phyloP scores from a whole-genome alignment of 2,329 filamentous ascomycete genomes.

The Talaromyces verruculosus region DNA sequence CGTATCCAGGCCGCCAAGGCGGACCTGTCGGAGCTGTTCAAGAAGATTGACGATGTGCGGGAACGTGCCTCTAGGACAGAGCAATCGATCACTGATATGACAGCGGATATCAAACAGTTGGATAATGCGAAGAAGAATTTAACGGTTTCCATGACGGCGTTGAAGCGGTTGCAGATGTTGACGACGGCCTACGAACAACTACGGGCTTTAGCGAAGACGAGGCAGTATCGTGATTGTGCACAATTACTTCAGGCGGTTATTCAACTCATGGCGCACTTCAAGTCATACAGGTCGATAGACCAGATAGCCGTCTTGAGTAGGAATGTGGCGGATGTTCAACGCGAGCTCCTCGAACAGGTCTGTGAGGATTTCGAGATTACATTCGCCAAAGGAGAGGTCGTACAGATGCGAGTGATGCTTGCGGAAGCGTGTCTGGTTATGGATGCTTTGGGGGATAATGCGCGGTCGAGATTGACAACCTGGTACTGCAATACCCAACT shows the following conservation, averaged over 20 bases:
- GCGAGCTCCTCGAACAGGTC: constrained; percentile 92
- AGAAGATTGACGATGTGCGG: constrained; percentile 90
- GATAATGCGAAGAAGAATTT: constrained; percentile 96
- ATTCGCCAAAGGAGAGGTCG: constrained; percentile 84
- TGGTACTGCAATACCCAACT: constrained; percentile 99
- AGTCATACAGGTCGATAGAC: constrained; percentile 95
- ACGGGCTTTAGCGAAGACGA: constrained; percentile 73
- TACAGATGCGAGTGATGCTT: constrained; percentile 66
- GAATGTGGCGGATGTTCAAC: constrained; percentile 89
- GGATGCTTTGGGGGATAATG: constrained; percentile 88
- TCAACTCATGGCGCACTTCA: constrained; percentile 98
- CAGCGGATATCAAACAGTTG: constrained; percentile 94
- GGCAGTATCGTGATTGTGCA: constrained; percentile 93
- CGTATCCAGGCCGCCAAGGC: constrained; percentile 88
- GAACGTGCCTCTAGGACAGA: constrained; percentile 88
- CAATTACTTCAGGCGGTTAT: constrained; percentile 91
- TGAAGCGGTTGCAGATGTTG: constrained; percentile 97
- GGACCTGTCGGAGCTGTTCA: constrained; percentile 86
- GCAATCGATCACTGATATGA: constrained; percentile 96
- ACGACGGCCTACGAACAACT: constrained; percentile 99
- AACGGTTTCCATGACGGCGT: constrained; percentile 93
- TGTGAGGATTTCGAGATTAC: constrained; percentile 97
- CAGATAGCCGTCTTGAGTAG: constrained; percentile 92
- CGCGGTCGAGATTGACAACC: constrained; percentile 75
- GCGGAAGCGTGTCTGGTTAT: constrained; percentile 89